These are phyloP conservation scores for Blastobotrys apis DNA, from an alignment of 1,139 yeast species.

Conservation along the genomic window DNA sequence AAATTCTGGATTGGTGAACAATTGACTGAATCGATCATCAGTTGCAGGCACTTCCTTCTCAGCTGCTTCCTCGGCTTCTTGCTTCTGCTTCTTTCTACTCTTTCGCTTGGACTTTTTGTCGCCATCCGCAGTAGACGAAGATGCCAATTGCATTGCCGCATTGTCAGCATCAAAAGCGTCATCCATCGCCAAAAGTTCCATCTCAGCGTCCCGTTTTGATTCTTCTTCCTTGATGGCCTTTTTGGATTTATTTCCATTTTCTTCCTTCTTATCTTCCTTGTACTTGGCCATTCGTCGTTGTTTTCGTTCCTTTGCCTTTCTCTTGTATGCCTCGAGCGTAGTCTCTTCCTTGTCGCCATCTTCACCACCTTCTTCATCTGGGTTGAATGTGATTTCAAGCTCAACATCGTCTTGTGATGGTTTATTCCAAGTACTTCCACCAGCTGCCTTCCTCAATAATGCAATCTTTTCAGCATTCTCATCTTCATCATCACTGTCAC, in stretches of 20 bases:
- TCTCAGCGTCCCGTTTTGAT: constrained; percentile 54
- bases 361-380: constrained; percentile 46
- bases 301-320: constrained; percentile 91
- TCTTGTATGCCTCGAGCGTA: constrained; percentile 74
- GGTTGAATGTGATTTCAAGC: constrained; percentile 94
- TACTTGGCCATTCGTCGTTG: constrained; percentile 71
- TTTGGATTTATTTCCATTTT: constrained; percentile 69
- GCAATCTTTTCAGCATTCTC: constrained; percentile 61
- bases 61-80: constrained; percentile 50
- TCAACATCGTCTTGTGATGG: constrained; percentile 73
- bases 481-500: constrained; percentile 50
- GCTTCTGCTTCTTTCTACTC: constrained; percentile 58
- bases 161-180: constrained; percentile 39
- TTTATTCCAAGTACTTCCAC: constrained; percentile 27
- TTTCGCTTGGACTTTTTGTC: constrained; percentile 60
- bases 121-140: constrained; percentile 14
- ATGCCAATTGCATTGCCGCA: not conserved
- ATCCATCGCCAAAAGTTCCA: constrained; percentile 70
- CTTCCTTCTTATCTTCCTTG: constrained; percentile 35
- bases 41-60: constrained; percentile 58
- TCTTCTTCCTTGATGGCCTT: constrained; percentile 28
- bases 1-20: constrained; percentile 83
- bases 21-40: constrained; percentile 85
- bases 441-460: constrained; percentile 37
- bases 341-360: constrained; percentile 56